Percentiles rank a stretch among this genome's conserved stretches.
Evolutionary conservation across 192 early-diverging fungal species (phyloP).

Genomic region (Coemansia sp.): DNA sequence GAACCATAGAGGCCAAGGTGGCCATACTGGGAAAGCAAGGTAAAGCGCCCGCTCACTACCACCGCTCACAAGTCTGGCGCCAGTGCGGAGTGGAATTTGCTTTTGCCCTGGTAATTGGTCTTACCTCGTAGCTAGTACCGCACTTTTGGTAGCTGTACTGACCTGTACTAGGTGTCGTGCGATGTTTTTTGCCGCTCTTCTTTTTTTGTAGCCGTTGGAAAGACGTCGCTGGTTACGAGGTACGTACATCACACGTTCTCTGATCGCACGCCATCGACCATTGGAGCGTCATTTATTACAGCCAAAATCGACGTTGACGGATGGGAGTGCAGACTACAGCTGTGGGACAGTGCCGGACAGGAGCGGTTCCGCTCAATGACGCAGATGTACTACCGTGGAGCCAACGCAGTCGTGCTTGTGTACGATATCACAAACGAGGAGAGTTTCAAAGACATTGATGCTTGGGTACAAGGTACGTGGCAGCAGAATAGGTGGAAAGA

Average conservation of each 20-base stretch:
- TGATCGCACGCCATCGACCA: conserved; percentile 73
- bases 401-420: conserved; percentile 72
- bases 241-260: conserved; percentile 79
- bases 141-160: neutral
- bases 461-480: conserved; percentile 61
- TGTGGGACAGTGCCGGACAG: conserved; percentile 76
- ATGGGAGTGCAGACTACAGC: conserved; percentile 77
- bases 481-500: neutral
- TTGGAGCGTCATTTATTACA: conserved; percentile 77
- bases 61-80: neutral
- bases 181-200: neutral
- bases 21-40: conserved; percentile 77
- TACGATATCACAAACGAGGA: conserved; percentile 76
- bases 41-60: conserved; percentile 21
- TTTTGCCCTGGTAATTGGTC: neutral
- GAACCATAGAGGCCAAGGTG: conserved; percentile 70
- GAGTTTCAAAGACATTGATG: conserved; percentile 68
- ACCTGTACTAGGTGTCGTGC: neutral
- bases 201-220: conserved; percentile 68
- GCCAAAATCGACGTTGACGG: conserved; percentile 76
- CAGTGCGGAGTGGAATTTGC: neutral
- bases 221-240: conserved; percentile 77
- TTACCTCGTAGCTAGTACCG: neutral
- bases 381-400: conserved; percentile 77
- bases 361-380: conserved; percentile 79